phyloP scores from a whole-genome alignment of 768 basidiomycete species.

The Plicaturopsis crispa region DNA sequence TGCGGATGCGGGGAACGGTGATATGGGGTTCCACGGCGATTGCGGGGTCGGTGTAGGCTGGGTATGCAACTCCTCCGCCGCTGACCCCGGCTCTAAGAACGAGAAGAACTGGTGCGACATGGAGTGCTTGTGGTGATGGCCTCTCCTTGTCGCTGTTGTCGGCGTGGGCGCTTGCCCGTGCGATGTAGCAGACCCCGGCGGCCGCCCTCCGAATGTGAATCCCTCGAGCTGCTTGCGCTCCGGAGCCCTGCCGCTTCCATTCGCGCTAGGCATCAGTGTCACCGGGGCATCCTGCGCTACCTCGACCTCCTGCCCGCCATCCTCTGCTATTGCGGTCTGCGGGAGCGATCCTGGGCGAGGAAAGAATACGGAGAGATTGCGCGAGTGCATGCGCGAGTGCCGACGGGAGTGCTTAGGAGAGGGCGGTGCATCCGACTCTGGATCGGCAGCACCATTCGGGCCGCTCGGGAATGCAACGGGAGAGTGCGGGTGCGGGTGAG shows the following conservation, averaged over 20 bases:
- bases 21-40: slow-evolving; percentile 63
- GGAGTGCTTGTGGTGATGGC: slow-evolving; percentile 92
- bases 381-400: slow-evolving; percentile 77
- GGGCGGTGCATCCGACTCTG: slow-evolving; percentile 7
- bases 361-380: slow-evolving; percentile 89
- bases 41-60: slow-evolving; percentile 53
- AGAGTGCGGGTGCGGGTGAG: slow-evolving; percentile 10
- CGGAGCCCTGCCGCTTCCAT: slow-evolving; percentile 31
- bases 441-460: slow-evolving; percentile 3
- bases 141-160: slow-evolving; percentile 32
- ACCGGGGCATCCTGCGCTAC: slow-evolving; percentile 38
- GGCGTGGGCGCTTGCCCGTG: not conserved
- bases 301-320: slow-evolving; percentile 48
- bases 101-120: slow-evolving; percentile 94
- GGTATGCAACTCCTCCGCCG: slow-evolving; percentile 38
- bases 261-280: slow-evolving; percentile 36
- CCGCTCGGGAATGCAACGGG: slow-evolving; percentile 9
- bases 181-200: no score
- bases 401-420: slow-evolving; percentile 15
- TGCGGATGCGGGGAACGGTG: slow-evolving; percentile 22
- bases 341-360: slow-evolving; percentile 68
- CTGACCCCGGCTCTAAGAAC: slow-evolving; percentile 73
- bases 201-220: slow-evolving; percentile 61
- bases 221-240: slow-evolving; percentile 38
- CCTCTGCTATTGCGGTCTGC: slow-evolving; percentile 57